Evolutionary conservation across 2,329 filamentous ascomycete species (phyloP), one percentile per base, ranked within the genome.

Genomic region (Botryotinia convoluta): DNA sequence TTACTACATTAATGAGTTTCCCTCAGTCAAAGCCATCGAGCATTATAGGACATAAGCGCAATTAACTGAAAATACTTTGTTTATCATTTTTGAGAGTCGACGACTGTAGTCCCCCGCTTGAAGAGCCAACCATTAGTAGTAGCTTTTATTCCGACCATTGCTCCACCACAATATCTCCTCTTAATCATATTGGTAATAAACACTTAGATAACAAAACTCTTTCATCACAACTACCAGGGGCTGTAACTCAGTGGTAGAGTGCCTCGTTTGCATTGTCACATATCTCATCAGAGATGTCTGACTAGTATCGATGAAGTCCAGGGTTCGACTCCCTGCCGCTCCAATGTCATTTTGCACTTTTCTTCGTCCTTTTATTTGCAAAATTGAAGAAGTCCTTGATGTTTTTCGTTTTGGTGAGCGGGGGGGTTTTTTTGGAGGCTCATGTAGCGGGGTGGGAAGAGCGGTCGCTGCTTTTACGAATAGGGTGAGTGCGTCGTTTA

Each of bases 121-220:
- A 54, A n/a, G 48, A 54, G 48, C 0, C 12, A 4, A 7, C 26
- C 12, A 3, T 16, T 54, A 16, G 26, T 7, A n/a, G 10, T n/a
- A 54, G 48, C 26, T 14, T 54, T 54, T 6, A 3, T 37, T 26
- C 10, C 29, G 9, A 9, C 14, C 6, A 8, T 59, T 22, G 8
- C 54, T 22, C 29, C 8, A 18, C 18, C 0, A 12, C 32, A 26
- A 1, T 0, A 26, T 7, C 5, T 3, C 20, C 3, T 37, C 1
- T 18, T 1, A 0, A 6, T 7, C 0, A 0, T 0, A 1, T 12
- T 6, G 2, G 4, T 3, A 3, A 35, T 37, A 65, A n/a, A 37
- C 1, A 14, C 0, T 29, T 0, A 18, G 5, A 48, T 35, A 35
- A 9, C 0, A 0, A 0, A 0, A 0, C 0, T 0, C 0, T 0